Base-by-base conservation (phyloP, 371 early-diverging fungal genomes). In the Mortierella sp. region DNA sequence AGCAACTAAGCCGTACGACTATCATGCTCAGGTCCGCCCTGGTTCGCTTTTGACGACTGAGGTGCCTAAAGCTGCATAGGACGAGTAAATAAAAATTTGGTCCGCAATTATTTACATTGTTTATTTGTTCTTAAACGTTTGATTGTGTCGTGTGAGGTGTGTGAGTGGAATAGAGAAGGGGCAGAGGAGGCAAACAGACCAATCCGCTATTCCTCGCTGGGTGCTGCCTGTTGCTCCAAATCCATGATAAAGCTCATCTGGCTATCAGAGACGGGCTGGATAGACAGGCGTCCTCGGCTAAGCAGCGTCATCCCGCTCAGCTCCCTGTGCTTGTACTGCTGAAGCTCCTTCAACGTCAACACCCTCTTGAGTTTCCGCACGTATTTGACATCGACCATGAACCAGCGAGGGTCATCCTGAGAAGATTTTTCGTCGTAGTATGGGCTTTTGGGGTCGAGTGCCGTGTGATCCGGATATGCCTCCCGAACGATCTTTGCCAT, bases 331-430 rank as follows among this genome's bases (percentile, higher is more conserved):
- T 77, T 85, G 79, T 88, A 75, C 31, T 73, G 52, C 75, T 93
- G 91, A 19, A 93, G 82, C 64, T 90, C 88, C 63, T 90, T 89
- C n/a, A 95, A 85, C 43, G 91, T 74, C 26, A 95, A 52, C 9
- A 91, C 65, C 22, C 89, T 70, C 8, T 77, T 74, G 40, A 94
- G 87, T 63, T 91, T 92, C 65, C 89, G 76, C 14, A 88, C 90
- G 72, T 89, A 93, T 69, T 92, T 85, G 50, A 95, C 91, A 76
- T 93, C 92, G 22, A 92, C 93, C 92, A 93, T 93, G 79, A 86
- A 92, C 95, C 94, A 95, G 73, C 86, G 90, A 40, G 93, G 93
- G 9, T 88, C 80, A 0, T 90, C 88, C 39, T 82, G 73, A 6
- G 87, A 68, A 1, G 89, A 88, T 65, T 93, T 94, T 8, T 86